These are phyloP conservation scores for Populus euphratica DNA, from an alignment of 345 rosid species.

Conservation along the genomic window DNA sequence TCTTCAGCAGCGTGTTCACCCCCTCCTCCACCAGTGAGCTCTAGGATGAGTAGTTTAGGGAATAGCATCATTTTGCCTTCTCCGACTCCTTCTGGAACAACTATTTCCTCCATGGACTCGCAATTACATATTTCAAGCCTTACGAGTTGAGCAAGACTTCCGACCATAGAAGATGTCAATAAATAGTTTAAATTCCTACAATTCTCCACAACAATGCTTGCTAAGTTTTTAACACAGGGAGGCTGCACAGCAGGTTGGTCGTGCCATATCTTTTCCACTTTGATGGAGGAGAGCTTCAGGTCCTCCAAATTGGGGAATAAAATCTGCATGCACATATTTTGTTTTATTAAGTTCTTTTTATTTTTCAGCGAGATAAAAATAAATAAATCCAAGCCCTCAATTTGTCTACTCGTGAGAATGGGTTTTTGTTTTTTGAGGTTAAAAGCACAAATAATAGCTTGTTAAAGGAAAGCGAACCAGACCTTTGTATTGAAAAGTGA, in stretches of 20 bases:
- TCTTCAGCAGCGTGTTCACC: no score
- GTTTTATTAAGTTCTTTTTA: background rate
- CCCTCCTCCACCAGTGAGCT: background rate
- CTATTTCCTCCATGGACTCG: background rate
- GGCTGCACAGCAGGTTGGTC: background rate
- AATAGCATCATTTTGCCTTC: background rate
- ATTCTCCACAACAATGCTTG: background rate
- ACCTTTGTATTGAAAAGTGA: conserved; percentile 7
- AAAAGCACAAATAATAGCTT: no score
- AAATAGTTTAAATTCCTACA: conserved; percentile 13
- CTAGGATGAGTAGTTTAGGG: background rate
- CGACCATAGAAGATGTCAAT: background rate
- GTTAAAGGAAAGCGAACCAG: background rate
- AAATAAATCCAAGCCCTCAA: no score
- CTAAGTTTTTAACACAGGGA: background rate
- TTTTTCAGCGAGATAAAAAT: background rate
- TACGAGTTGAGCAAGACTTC: conserved; percentile 2
- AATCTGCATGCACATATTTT: conserved; percentile 10
- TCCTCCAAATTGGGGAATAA: background rate
- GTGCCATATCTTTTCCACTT: conserved; percentile 5
- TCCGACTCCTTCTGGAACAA: background rate
- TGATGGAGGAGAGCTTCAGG: background rate
- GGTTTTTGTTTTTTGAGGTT: background rate
- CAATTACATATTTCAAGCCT: background rate
- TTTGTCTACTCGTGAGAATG: no score